Evolutionary conservation across 2,329 filamentous ascomycete species (phyloP).

Genomic region (Dothideomycetidae sp.): DNA sequence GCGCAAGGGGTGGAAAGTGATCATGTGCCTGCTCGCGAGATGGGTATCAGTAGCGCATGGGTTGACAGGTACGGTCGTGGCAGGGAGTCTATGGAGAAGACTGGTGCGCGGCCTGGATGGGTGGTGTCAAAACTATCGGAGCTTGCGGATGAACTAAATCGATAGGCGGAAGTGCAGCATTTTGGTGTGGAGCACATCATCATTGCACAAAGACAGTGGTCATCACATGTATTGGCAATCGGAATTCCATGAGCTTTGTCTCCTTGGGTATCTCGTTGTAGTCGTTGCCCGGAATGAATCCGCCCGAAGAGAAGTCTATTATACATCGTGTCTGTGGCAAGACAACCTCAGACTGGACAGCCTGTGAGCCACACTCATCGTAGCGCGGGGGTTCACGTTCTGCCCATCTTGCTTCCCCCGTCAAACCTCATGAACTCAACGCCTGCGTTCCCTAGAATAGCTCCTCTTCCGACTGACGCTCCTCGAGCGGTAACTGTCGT

Average conservation of each 20-base stretch:
- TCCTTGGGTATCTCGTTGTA: neutral
- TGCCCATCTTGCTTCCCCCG: neutral
- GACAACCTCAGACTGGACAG: too few species aligned
- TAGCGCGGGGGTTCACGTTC: neutral
- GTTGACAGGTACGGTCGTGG: conserved; percentile 6
- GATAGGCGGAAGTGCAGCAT: too few species aligned
- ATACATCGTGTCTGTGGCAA: too few species aligned
- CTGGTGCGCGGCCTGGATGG: conserved; percentile 1
- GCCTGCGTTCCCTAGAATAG: neutral
- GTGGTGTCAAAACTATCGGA: conserved; percentile 1
- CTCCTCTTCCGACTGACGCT: conserved; percentile 23
- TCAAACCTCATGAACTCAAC: neutral
- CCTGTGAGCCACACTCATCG: too few species aligned
- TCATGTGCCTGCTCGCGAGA: conserved; percentile 5
- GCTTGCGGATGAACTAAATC: conserved; percentile 1
- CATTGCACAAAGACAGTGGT: too few species aligned
- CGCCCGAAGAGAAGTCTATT: neutral
- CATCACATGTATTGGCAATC: too few species aligned
- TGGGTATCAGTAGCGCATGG: conserved; percentile 6
- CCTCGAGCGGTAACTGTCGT: conserved; percentile 17
- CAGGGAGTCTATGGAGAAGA: neutral
- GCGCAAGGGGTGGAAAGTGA: conserved; percentile 5
- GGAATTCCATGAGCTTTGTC: neutral
- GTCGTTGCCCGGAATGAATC: neutral
- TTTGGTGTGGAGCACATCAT: too few species aligned